Base-by-base conservation (phyloP, 768 basidiomycete species). In the Glaciozyma martinii region DNA sequence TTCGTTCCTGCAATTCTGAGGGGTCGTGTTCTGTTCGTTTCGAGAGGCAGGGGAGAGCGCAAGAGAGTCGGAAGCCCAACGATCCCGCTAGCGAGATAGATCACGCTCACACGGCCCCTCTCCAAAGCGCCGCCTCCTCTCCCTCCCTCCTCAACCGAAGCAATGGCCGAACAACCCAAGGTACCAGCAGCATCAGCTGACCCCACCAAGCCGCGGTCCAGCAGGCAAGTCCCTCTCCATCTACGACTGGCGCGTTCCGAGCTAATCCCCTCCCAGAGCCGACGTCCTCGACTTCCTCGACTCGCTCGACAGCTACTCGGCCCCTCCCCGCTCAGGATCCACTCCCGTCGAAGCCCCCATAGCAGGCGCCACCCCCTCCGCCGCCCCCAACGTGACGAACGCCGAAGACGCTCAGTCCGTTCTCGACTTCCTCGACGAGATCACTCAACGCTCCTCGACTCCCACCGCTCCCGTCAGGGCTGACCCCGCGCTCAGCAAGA, bases 231-330 rank as follows among this genome's bases (percentile, higher is more conserved):
- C 12, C 6, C 49, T n/a, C n/a, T n/a, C 13, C 12, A 10, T 9
- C 4, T 7, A 8, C 49, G 49, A 10, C 23, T n/a, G 6, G 2
- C 13, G 15, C 23, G 13, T n/a, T 15, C 7, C 1, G 25, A n/a
- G 49, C n/a, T n/a, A n/a, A 47, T 19, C 46, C 49, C n/a, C 64
- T 61, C 57, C 43, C 30, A 73, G 74, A 18, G 77, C 79, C 56
- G 93, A 98, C 76, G 94, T 90, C 27, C 85, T 92, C 27, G 87
- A 86, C 74, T 86, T 98, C 78, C 86, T 98, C 53, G 90, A 95
- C 74, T 91, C 94, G 75, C 87, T 98, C 56, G 93, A 98, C 75
- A 87, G 85, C 37, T 82, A 94, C 61, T 67, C 72, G 32, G 63
- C 15, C 30, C 66, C 27, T 37, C 15, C 32, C 23, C n/a, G 10